Conservation (phyloP, 108 stramenopile genomes). For the Pseudonitzschia pungens region DNA sequence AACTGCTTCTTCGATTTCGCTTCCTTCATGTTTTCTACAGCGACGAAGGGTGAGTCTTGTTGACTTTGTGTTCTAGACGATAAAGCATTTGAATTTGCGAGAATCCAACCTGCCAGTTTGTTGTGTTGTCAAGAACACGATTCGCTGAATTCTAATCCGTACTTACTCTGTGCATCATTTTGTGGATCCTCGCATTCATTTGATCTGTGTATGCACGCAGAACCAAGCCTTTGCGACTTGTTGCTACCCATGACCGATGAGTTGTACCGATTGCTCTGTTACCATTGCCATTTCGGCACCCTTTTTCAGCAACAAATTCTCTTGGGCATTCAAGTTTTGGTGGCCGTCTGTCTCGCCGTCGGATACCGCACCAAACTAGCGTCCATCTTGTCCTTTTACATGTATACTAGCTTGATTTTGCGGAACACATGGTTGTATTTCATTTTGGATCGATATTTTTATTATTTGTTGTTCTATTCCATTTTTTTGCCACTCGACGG, state of each 20-base stretch:
- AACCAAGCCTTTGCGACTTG: slow-evolving; percentile 66
- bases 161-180: not conserved
- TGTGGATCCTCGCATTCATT: not conserved
- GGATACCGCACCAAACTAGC: slow-evolving; percentile 63
- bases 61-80: not conserved
- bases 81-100: no score
- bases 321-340: slow-evolving; percentile 55
- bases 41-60: slow-evolving; percentile 68
- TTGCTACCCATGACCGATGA: slow-evolving; percentile 67
- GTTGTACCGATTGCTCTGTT: slow-evolving; percentile 63
- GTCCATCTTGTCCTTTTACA: slow-evolving; percentile 67
- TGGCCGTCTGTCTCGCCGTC: slow-evolving; percentile 59
- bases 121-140: no score
- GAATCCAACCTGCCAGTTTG: no score
- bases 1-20: slow-evolving; percentile 64
- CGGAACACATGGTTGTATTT: slow-evolving; percentile 86
- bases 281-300: slow-evolving; percentile 72
- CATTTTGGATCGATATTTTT: slow-evolving; percentile 87
- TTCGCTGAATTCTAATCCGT: no score
- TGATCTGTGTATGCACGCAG: slow-evolving; percentile 17
- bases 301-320: slow-evolving; percentile 60
- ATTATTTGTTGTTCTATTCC: slow-evolving; percentile 74
- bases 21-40: slow-evolving; percentile 80
- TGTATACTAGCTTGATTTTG: slow-evolving; percentile 76
- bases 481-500: slow-evolving; percentile 67